phyloP scores from a whole-genome alignment of 148 eudicot species.

The Polygonum aviculare region DNA sequence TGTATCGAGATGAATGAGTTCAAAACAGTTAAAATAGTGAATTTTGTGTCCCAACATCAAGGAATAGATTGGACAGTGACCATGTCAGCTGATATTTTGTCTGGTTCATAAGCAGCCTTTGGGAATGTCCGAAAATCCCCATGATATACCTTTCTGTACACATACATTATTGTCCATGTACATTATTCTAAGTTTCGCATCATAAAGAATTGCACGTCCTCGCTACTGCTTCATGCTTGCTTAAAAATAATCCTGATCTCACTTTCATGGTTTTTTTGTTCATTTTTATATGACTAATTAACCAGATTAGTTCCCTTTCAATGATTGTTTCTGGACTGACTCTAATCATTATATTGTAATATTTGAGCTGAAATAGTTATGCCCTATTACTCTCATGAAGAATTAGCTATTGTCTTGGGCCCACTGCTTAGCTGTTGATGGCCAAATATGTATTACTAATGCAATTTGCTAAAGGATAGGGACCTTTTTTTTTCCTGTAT shows the following conservation, averaged over 20 bases:
- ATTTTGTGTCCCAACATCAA: not conserved
- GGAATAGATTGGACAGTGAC: not conserved
- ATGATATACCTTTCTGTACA: not conserved
- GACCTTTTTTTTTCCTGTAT: constrained; percentile 14
- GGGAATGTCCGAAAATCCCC: constrained; percentile 9
- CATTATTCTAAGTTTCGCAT: not conserved
- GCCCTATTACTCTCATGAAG: not conserved
- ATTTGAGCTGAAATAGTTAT: not conserved
- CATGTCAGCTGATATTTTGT: not conserved
- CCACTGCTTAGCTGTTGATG: constrained; percentile 4
- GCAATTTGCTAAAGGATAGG: constrained; percentile 12
- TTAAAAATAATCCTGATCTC: not conserved
- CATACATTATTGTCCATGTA: not conserved
- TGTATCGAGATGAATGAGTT: not conserved
- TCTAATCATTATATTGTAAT: not conserved
- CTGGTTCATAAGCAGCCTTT: not conserved
- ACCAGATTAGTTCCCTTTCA: not conserved
- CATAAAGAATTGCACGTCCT: constrained; percentile 4
- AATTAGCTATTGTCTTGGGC: not conserved
- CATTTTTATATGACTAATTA: too few species aligned
- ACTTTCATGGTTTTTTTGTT: not conserved
- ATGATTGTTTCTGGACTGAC: constrained; percentile 5
- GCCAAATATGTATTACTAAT: not conserved
- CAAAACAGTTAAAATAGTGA: not conserved
- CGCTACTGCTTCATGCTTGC: constrained; percentile 2